Base-by-base conservation (phyloP, 2,329 filamentous ascomycete genomes). In the Curvularia eragrostidis region DNA sequence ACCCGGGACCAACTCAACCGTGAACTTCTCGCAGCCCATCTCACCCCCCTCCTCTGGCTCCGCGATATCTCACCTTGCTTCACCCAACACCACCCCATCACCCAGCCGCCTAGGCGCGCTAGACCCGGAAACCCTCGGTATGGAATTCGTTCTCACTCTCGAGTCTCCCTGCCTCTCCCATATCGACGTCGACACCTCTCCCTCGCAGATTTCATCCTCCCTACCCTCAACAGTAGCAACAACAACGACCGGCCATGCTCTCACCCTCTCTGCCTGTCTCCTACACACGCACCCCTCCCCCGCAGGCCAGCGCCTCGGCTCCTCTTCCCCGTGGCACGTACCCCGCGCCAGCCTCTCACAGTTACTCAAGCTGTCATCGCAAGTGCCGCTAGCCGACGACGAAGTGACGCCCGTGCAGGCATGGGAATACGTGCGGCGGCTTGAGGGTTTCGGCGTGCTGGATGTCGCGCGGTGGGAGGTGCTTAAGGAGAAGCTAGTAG, bases 371-470 rank as follows among this genome's bases (percentile, higher is more conserved):
- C 56, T 71, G 1, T 67, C 69, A 3, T 24, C n/a, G 5, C 61
- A 41, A 34, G 65, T 65, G 41, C 67, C 53, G 30, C 64, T 67
- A 4, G 52, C 58, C 6, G 67, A 69, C 13, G 50, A 50, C 13
- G 73, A 77, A 32, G 50, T 77, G 2, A 78, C 75, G 1, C 76
- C 76, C 0, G 69, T 78, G 1, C 76, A 78, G 52, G 75, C 72
- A 7, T 78, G 75, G 76, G 67, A 75, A 44, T 58, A 62, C n/a
- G 67, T 78, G 8, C 64, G 65, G 12, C 44, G 56, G 18, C 71
- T 74, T 52, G 58, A 64, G 2, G 61, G 63, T 7, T 75, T 75
- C 50, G 32, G 23, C 1, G 43, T 19, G 8, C 21, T 77, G 9
- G 64, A 69, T 4, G 36, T 66, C 2, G 46, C 52, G 5, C 48